Conservation (phyloP, 2,329 filamentous ascomycete genomes). For the Thielaviopsis populi region DNA sequence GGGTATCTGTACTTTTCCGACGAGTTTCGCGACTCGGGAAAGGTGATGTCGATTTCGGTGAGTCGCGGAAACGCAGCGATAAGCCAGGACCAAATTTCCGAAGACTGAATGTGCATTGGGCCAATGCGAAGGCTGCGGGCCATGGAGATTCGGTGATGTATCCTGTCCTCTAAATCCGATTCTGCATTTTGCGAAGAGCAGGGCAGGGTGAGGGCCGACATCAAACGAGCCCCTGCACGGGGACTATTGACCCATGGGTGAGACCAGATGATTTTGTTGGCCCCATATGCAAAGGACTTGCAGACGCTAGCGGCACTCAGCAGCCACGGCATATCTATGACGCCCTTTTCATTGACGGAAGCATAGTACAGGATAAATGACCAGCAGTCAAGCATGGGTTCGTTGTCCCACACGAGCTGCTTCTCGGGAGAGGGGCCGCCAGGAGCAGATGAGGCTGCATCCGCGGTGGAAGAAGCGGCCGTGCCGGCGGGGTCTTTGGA, state of each 20-base stretch:
- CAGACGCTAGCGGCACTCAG: background rate
- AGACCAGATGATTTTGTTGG: background rate
- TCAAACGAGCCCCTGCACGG: background rate
- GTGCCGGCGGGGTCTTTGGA: background rate
- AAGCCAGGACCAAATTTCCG: background rate
- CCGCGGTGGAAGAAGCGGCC: background rate
- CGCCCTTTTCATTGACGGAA: background rate
- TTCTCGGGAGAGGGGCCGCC: background rate
- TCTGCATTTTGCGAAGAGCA: background rate
- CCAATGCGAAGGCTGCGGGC: background rate
- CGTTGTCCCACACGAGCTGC: background rate
- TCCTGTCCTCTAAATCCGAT: background rate
- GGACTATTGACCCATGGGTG: background rate
- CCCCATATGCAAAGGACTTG: background rate
- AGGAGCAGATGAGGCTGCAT: background rate
- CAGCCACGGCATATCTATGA: slow-evolving; percentile 3
- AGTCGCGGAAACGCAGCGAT: background rate
- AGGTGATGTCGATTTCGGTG: background rate
- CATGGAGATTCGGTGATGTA: background rate
- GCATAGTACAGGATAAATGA: slow-evolving; percentile 6
- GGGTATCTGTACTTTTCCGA: background rate
- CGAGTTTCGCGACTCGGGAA: background rate
- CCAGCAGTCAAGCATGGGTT: slow-evolving; percentile 11
- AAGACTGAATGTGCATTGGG: background rate
- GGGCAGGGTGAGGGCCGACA: background rate